Percentiles rank a stretch among this genome's conserved stretches.
These are phyloP conservation scores for Fusarium redolens DNA, from an alignment of 2,329 filamentous ascomycete species.

Conservation along the genomic window DNA sequence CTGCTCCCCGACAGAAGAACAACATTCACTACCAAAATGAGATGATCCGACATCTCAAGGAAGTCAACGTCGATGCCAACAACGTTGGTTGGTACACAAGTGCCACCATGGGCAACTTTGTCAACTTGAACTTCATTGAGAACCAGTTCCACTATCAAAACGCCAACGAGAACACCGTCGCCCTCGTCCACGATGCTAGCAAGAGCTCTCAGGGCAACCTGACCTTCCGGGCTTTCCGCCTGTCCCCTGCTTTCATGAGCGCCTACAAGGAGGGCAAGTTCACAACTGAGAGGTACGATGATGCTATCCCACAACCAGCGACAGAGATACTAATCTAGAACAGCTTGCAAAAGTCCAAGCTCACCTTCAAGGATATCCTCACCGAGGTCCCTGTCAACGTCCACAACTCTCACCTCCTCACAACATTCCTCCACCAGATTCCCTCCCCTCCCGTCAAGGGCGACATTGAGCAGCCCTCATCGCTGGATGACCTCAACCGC, in stretches of 20 bases:
- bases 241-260: constrained; percentile 87
- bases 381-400: constrained; percentile 88
- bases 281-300: constrained; percentile 86
- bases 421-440: constrained; percentile 92
- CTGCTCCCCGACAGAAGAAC: constrained; percentile 90
- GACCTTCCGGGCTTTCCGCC: constrained; percentile 89
- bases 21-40: constrained; percentile 91
- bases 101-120: constrained; percentile 98
- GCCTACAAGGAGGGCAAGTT: constrained; percentile 98
- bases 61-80: constrained; percentile 98
- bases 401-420: constrained; percentile 98
- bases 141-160: constrained; percentile 98
- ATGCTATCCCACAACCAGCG: not conserved
- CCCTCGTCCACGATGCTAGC: constrained; percentile 94
- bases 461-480: constrained; percentile 80
- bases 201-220: constrained; percentile 92
- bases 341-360: constrained; percentile 93
- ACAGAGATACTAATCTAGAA: constrained; percentile 23
- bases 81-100: constrained; percentile 99
- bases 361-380: constrained; percentile 94
- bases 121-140: constrained; percentile 95
- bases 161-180: constrained; percentile 88
- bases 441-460: constrained; percentile 71
- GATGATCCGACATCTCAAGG: constrained; percentile 96
- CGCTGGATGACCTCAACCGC: constrained; percentile 80